Conservation (phyloP, 163 green algal species). For the Scenedesmus sp. region DNA sequence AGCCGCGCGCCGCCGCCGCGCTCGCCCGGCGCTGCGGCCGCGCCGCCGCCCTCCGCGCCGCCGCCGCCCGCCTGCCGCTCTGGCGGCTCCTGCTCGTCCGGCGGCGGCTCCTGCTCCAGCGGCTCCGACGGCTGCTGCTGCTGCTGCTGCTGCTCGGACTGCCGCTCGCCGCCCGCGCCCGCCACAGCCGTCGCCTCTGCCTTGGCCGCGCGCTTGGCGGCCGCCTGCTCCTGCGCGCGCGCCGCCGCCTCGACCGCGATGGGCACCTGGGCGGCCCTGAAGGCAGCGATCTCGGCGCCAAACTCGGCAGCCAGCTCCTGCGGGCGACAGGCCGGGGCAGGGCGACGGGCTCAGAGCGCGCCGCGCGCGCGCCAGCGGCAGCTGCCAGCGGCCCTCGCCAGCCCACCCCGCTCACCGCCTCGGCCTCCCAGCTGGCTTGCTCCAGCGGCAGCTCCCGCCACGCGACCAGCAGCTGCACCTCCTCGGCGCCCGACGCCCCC, state of each 20-base stretch:
- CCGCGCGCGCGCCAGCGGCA: background rate
- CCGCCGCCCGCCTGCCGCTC: background rate
- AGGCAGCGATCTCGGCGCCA: constrained; percentile 38
- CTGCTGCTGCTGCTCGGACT: background rate
- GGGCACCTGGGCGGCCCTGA: constrained; percentile 7
- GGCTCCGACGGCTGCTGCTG: constrained; percentile 8
- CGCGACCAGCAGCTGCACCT: constrained; percentile 68
- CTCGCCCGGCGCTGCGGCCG: constrained; percentile 1
- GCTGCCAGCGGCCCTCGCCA: background rate
- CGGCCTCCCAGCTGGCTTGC: constrained; percentile 65
- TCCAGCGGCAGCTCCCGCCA: constrained; percentile 74
- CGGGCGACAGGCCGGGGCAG: background rate
- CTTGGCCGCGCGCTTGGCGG: too few relatives aligned
- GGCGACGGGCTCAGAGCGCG: background rate
- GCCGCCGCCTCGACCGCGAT: constrained; percentile 22
- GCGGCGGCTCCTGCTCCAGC: background rate
- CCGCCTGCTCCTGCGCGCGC: constrained; percentile 8
- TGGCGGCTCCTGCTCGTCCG: background rate
- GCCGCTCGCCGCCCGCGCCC: background rate
- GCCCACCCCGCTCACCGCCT: background rate
- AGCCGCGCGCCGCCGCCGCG: constrained; percentile 42
- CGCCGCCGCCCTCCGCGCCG: constrained; percentile 6
- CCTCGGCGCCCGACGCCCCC: background rate
- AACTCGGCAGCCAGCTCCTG: constrained; percentile 29
- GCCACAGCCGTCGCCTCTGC: too few relatives aligned